Percentiles rank a stretch among this genome's conserved stretches.
These are phyloP conservation scores for Tuber calosporum DNA, from an alignment of 495 filamentous ascomycete genomes.

Conservation along the genomic window DNA sequence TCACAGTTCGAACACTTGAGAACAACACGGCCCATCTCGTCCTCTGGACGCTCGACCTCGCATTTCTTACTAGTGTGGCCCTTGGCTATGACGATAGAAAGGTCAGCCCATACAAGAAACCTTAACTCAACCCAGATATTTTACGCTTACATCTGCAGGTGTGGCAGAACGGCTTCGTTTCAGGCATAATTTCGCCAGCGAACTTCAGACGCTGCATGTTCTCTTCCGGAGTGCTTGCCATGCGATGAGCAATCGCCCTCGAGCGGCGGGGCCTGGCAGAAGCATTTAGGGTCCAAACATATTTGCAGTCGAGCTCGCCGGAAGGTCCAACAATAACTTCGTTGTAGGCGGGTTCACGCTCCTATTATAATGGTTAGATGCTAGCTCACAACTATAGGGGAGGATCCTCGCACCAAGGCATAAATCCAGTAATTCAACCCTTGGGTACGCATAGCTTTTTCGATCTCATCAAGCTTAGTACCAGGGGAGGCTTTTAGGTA, in stretches of 20 bases:
- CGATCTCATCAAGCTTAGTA: constrained; percentile 62
- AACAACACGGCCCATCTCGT: constrained; percentile 65
- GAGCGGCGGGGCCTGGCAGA: constrained; percentile 57
- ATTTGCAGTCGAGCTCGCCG: constrained; percentile 69
- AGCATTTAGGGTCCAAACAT: constrained; percentile 63
- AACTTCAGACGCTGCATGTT: constrained; percentile 57
- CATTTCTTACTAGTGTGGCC: constrained; percentile 42
- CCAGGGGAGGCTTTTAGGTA: constrained; percentile 68
- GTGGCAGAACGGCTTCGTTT: constrained; percentile 52
- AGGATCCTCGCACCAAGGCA: constrained; percentile 50
- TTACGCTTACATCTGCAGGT: constrained; percentile 53
- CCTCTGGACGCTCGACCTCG: constrained; percentile 51
- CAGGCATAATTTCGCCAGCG: constrained; percentile 56
- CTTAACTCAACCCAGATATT: neutral
- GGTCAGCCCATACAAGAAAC: constrained; percentile 9
- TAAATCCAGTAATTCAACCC: constrained; percentile 63
- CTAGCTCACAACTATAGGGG: neutral
- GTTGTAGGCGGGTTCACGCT: constrained; percentile 52
- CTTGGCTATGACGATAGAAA: constrained; percentile 24
- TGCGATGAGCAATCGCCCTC: constrained; percentile 47
- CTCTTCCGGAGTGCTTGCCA: constrained; percentile 54
- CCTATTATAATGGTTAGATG: constrained; percentile 43
- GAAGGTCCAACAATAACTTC: constrained; percentile 77
- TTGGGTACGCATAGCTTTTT: constrained; percentile 62
- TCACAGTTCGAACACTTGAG: constrained; percentile 73